Evolutionary conservation across 306 rosid genomes (phyloP).

Genomic region (Luffa aegyptiaca): DNA sequence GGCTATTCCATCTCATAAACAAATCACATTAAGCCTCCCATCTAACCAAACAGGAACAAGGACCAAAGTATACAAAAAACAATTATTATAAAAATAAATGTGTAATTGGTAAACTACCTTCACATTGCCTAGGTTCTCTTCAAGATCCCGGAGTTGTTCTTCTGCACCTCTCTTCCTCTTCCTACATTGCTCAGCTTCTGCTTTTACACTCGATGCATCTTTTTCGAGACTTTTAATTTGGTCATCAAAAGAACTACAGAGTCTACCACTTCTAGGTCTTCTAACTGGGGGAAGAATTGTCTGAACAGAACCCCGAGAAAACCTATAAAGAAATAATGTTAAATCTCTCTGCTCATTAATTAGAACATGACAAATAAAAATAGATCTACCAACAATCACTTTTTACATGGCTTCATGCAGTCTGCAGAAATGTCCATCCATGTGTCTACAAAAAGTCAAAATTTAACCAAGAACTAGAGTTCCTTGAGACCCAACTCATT

Average conservation of each 20-base stretch:
- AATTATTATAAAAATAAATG: neutral
- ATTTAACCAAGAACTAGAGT: neutral
- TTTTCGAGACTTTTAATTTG: slow-evolving; percentile 33
- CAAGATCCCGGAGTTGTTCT: slow-evolving; percentile 37
- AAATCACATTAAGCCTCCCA: neutral
- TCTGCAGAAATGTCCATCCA: neutral
- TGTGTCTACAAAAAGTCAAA: neutral
- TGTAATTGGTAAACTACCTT: slow-evolving; percentile 34
- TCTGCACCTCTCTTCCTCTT: slow-evolving; percentile 54
- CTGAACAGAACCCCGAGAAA: slow-evolving; percentile 68
- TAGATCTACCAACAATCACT: neutral
- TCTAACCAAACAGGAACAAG: neutral
- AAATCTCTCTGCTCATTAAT: neutral
- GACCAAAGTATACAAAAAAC: too few species aligned
- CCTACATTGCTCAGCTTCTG: slow-evolving; percentile 26
- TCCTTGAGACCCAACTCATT: slow-evolving; percentile 1
- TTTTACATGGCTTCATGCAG: neutral
- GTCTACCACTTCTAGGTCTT: slow-evolving; percentile 41
- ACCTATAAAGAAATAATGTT: slow-evolving; percentile 34
- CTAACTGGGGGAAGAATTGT: slow-evolving; percentile 49
- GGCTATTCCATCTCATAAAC: neutral
- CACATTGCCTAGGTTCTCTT: slow-evolving; percentile 21
- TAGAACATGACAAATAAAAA: neutral
- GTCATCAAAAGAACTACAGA: slow-evolving; percentile 56
- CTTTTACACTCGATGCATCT: slow-evolving; percentile 25